phyloP scores from a whole-genome alignment of 768 basidiomycete genomes.

The Amanita brunnescens region DNA sequence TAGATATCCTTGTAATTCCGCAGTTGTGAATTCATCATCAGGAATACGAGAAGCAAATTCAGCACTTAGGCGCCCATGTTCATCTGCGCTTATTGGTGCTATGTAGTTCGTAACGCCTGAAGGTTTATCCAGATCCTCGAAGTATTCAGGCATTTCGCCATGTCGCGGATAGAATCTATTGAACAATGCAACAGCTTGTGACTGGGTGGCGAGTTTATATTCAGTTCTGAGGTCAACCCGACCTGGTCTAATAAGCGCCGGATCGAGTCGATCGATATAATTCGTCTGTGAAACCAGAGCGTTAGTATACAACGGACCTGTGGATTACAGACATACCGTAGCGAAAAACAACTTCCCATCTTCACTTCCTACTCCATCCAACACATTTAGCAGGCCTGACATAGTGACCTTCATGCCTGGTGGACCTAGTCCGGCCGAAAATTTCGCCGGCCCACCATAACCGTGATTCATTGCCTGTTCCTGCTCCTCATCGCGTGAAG shows the following conservation, averaged over 20 bases:
- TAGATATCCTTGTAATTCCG: constrained; percentile 55
- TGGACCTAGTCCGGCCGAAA: too few species aligned
- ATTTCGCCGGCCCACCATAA: too few species aligned
- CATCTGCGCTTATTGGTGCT: too few species aligned
- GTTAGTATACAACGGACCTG: too few species aligned
- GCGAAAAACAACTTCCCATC: constrained; percentile 57
- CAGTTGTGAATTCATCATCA: constrained; percentile 41
- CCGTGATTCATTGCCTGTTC: too few species aligned
- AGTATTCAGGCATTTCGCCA: too few species aligned
- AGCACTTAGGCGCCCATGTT: too few species aligned
- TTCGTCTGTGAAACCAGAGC: background rate
- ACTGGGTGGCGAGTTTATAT: constrained; percentile 39
- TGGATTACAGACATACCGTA: constrained; percentile 35
- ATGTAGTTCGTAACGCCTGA: too few species aligned
- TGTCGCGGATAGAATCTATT: too few species aligned
- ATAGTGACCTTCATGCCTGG: constrained; percentile 31
- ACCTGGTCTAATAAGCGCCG: constrained; percentile 48
- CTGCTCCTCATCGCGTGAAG: constrained; percentile 34
- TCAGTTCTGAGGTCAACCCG: constrained; percentile 46
- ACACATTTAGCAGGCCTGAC: too few species aligned
- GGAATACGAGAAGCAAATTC: constrained; percentile 41
- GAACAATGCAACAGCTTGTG: too few species aligned
- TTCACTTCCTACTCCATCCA: constrained; percentile 53
- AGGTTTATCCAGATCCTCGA: too few species aligned
- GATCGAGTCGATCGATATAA: constrained; percentile 40